Percentiles rank a stretch among this genome's conserved stretches.
phyloP scores from a whole-genome alignment of 1,284 basidiomycete genomes.

The Tilletiaria anomala region DNA sequence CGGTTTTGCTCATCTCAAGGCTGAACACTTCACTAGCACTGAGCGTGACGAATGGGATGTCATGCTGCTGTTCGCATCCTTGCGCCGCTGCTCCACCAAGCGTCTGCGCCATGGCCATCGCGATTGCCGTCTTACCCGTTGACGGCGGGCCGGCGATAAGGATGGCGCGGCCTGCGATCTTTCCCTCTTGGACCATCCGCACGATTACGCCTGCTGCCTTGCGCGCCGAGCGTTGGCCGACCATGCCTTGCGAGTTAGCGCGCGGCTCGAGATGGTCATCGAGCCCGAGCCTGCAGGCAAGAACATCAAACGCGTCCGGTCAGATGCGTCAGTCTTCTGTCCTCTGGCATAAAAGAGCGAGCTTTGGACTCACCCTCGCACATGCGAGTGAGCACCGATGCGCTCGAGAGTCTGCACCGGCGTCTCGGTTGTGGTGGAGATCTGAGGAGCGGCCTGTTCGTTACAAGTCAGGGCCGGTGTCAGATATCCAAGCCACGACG shows the following conservation, averaged over 20 bases:
- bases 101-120: conserved; percentile 87
- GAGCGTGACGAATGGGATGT: conserved; percentile 95
- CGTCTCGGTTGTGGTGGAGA: conserved; percentile 2
- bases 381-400: conserved; percentile 36
- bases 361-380: conserved; percentile 10
- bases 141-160: conserved; percentile 90
- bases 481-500: no score
- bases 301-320: background rate
- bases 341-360: background rate
- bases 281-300: conserved; percentile 62
- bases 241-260: conserved; percentile 76
- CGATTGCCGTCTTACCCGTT: conserved; percentile 94
- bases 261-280: conserved; percentile 80
- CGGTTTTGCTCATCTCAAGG: conserved; percentile 88
- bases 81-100: no score
- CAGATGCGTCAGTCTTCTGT: background rate
- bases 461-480: no score
- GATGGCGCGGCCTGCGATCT: conserved; percentile 86
- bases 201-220: conserved; percentile 94
- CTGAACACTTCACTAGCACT: conserved; percentile 95
- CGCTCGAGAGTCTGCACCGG: conserved; percentile 12
- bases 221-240: conserved; percentile 83
- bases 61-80: conserved; percentile 46
- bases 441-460: background rate
- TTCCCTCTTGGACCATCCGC: conserved; percentile 91